Percentiles rank a stretch among this genome's conserved stretches.
Evolutionary conservation across 2,329 filamentous ascomycete genomes (phyloP).

Genomic region (Rugonectria rugulosa): DNA sequence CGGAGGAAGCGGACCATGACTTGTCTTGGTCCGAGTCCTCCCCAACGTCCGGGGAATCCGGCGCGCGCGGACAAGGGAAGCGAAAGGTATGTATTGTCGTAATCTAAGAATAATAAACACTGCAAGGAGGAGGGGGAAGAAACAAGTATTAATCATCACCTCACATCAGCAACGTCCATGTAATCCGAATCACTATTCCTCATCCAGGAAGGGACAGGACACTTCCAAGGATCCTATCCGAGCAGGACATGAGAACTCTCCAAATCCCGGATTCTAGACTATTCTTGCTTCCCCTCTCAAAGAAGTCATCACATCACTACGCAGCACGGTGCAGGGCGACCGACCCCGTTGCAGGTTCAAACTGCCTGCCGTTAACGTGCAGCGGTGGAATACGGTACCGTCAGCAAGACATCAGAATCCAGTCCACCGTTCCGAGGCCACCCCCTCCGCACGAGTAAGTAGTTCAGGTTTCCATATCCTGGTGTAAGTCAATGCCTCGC

Average conservation of each 20-base stretch:
- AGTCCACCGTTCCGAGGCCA: slow-evolving; percentile 8
- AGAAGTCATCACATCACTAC: neutral
- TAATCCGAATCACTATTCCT: neutral
- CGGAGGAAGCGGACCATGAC: neutral
- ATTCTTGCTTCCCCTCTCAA: neutral
- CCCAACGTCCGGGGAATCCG: slow-evolving; percentile 13
- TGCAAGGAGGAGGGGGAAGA: neutral
- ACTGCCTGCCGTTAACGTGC: slow-evolving; percentile 11
- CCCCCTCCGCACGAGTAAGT: neutral
- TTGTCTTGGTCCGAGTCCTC: slow-evolving; percentile 8
- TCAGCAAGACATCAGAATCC: slow-evolving; percentile 1
- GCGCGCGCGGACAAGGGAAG: slow-evolving; percentile 8
- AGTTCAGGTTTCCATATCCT: slow-evolving; percentile 10
- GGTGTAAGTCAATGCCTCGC: slow-evolving; percentile 3
- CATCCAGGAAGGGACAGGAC: neutral
- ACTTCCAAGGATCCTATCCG: slow-evolving; percentile 22
- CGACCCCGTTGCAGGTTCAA: neutral
- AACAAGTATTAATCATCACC: slow-evolving; percentile 22
- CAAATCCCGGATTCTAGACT: neutral
- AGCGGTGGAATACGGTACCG: slow-evolving; percentile 12
- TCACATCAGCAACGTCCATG: slow-evolving; percentile 30
- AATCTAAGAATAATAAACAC: no score
- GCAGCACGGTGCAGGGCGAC: neutral
- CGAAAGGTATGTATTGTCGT: neutral
- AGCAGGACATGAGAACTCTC: slow-evolving; percentile 20